Percentiles rank a stretch among this genome's conserved stretches.
Evolutionary conservation across 306 rosid genomes (phyloP).

Genomic region (Dicorynia guianensis): DNA sequence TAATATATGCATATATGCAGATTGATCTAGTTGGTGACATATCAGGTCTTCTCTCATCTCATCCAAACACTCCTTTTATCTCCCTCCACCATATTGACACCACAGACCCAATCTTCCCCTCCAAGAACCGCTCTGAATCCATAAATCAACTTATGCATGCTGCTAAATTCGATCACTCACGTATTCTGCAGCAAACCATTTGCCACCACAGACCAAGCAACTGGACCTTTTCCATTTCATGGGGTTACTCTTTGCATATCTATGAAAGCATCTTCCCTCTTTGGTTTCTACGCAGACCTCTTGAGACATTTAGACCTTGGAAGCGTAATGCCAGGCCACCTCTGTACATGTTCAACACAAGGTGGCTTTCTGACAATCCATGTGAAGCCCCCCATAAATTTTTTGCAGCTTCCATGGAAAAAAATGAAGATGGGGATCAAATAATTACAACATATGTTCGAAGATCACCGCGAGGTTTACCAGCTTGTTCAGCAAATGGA

Average conservation of each 20-base stretch:
- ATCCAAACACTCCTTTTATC: conserved; percentile 49
- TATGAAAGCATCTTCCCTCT: conserved; percentile 51
- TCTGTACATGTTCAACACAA: conserved; percentile 54
- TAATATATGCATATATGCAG: too few species aligned
- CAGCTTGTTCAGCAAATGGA: conserved; percentile 43
- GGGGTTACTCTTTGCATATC: conserved; percentile 63
- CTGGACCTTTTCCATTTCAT: conserved; percentile 61
- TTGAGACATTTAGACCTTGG: conserved; percentile 58
- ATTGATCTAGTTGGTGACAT: conserved; percentile 51
- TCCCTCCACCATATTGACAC: conserved; percentile 62
- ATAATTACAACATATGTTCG: conserved; percentile 42
- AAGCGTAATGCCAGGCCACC: conserved; percentile 33
- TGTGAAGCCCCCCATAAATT: conserved; percentile 60
- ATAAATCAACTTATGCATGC: conserved; percentile 53
- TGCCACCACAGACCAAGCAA: conserved; percentile 55
- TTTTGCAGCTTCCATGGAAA: conserved; percentile 42
- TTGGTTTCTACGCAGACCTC: conserved; percentile 45
- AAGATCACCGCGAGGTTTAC: conserved; percentile 38
- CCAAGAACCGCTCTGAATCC: conserved; percentile 49
- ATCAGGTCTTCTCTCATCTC: conserved; percentile 56
- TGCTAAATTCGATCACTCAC: conserved; percentile 43
- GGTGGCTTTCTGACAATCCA: conserved; percentile 42
- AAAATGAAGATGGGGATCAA: background rate
- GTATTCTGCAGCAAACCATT: conserved; percentile 60
- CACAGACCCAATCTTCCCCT: conserved; percentile 57